Percentiles rank a stretch among this genome's conserved stretches.
Conservation (phyloP, 495 filamentous ascomycete species). For the Aspergillus mulundensis region DNA sequence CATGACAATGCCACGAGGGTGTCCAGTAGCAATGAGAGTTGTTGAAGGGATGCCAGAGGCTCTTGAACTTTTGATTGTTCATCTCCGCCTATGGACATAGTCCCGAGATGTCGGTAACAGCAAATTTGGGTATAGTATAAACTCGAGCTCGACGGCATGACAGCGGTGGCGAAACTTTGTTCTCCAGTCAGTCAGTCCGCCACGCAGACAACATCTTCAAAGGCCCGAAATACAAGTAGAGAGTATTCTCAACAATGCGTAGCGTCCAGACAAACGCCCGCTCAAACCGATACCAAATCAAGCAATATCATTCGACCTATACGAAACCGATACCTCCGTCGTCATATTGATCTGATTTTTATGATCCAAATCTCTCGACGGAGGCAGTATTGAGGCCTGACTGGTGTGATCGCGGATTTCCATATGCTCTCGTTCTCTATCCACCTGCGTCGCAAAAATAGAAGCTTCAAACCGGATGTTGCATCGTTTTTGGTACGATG, state of each 20-base stretch:
- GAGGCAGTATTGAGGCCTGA: slow-evolving; percentile 3
- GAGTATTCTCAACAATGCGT: too few relatives aligned
- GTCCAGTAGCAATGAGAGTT: too few relatives aligned
- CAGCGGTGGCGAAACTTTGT: neutral
- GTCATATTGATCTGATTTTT: slow-evolving; percentile 2
- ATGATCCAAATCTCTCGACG: neutral
- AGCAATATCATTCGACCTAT: neutral
- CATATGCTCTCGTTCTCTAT: neutral
- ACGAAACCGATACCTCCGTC: slow-evolving; percentile 3
- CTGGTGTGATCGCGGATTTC: slow-evolving; percentile 1
- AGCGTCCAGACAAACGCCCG: too few relatives aligned
- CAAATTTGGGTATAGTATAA: neutral
- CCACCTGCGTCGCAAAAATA: slow-evolving; percentile 2
- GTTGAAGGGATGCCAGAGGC: too few relatives aligned
- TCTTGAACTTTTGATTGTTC: too few relatives aligned
- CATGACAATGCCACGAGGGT: too few relatives aligned
- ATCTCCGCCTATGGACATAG: too few relatives aligned
- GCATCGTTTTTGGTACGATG: neutral
- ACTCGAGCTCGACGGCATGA: neutral
- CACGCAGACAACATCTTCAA: neutral
- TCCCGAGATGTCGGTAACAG: too few relatives aligned
- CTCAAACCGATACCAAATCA: neutral
- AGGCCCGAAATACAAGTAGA: neutral
- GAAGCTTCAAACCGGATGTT: slow-evolving; percentile 4
- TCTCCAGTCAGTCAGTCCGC: neutral